Conservation (phyloP, 768 basidiomycete species). For the Tylopilus rubrobrunneus region DNA sequence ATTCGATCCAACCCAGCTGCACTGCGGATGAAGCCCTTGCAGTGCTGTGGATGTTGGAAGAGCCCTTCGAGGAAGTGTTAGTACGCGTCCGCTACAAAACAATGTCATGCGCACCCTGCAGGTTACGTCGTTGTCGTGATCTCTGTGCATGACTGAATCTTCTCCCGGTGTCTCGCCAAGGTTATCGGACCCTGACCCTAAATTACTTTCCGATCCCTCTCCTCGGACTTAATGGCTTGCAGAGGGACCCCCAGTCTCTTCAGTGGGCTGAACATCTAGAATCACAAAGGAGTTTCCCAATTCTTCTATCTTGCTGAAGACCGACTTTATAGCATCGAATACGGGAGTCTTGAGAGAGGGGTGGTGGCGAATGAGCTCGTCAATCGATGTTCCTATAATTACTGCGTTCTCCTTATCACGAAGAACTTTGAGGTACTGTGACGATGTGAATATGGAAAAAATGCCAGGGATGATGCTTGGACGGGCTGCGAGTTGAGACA, state of each 20-base stretch:
- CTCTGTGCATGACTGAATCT: slow-evolving; percentile 39
- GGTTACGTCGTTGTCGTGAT: slow-evolving; percentile 71
- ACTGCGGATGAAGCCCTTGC: slow-evolving; percentile 80
- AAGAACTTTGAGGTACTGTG: slow-evolving; percentile 75
- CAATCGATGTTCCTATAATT: slow-evolving; percentile 82
- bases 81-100: background rate
- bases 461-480: slow-evolving; percentile 82
- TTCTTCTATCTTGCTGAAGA: slow-evolving; percentile 70
- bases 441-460: slow-evolving; percentile 82
- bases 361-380: slow-evolving; percentile 96
- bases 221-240: slow-evolving; percentile 39
- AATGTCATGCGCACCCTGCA: slow-evolving; percentile 55
- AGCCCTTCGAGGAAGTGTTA: slow-evolving; percentile 78
- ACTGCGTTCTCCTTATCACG: slow-evolving; percentile 93
- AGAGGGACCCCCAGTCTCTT: slow-evolving; percentile 40
- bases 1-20: slow-evolving; percentile 67
- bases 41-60: slow-evolving; percentile 87
- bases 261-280: slow-evolving; percentile 33
- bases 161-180: slow-evolving; percentile 19
- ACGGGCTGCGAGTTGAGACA: slow-evolving; percentile 83
- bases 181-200: slow-evolving; percentile 15
- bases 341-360: slow-evolving; percentile 79
- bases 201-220: slow-evolving; percentile 18
- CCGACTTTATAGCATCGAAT: slow-evolving; percentile 70
- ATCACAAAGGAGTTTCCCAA: slow-evolving; percentile 59